A percentile compares a stretch with the other conserved stretches of the same genome.
Conservation (phyloP, 495 filamentous ascomycete genomes). For the Neurospora pannonica region DNA sequence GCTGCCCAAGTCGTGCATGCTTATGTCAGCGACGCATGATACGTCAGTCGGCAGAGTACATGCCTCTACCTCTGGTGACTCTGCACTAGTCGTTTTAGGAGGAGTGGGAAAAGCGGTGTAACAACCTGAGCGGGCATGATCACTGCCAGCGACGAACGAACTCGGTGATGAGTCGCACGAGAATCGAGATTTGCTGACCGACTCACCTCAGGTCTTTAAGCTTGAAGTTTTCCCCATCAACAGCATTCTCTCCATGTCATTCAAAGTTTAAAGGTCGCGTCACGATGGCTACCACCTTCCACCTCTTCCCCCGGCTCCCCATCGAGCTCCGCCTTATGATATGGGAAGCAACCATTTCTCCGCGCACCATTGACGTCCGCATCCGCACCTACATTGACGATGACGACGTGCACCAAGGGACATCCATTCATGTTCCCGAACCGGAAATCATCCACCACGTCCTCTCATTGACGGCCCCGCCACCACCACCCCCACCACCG, state of each 20-base stretch:
- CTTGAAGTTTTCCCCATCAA: background rate
- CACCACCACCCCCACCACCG: too few relatives aligned
- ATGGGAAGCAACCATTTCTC: conserved; percentile 13
- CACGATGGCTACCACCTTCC: conserved; percentile 11
- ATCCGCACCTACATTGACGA: background rate
- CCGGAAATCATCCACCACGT: too few relatives aligned
- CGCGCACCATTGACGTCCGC: background rate
- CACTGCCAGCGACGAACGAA: background rate
- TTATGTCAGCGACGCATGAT: background rate
- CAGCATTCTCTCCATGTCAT: background rate
- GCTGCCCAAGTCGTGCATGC: background rate
- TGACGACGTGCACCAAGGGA: too few relatives aligned
- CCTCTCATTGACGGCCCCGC: too few relatives aligned
- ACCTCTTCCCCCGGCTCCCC: conserved; percentile 22
- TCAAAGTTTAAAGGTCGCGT: background rate
- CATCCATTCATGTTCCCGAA: too few relatives aligned
- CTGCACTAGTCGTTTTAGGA: background rate
- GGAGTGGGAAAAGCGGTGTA: background rate
- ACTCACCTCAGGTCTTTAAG: background rate
- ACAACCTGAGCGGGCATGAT: background rate
- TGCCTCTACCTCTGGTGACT: background rate
- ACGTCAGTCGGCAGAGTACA: background rate
- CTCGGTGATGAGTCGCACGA: background rate
- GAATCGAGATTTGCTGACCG: background rate
- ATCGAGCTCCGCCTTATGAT: conserved; percentile 29